A percentile compares a stretch with the other conserved stretches of the same genome.
phyloP scores from a whole-genome alignment of 2,329 filamentous ascomycete species.

The Aspergillus novofumigatus region DNA sequence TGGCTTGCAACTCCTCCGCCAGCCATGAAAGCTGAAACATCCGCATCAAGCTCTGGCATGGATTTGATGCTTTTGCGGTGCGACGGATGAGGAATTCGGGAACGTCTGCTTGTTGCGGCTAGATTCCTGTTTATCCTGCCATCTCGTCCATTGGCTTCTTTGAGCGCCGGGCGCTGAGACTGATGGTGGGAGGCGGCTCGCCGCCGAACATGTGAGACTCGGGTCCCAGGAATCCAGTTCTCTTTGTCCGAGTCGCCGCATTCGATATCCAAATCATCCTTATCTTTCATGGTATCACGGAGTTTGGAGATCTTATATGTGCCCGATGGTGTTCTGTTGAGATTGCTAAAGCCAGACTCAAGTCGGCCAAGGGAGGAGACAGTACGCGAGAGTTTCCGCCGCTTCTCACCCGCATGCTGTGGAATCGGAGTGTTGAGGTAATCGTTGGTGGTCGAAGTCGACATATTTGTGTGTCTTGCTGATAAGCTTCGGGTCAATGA shows the following conservation, averaged over 20 bases:
- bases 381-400: slow-evolving; percentile 58
- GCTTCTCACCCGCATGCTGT: slow-evolving; percentile 47
- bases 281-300: slow-evolving; percentile 25
- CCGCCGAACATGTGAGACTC: slow-evolving; percentile 37
- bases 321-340: slow-evolving; percentile 33
- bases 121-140: slow-evolving; percentile 22
- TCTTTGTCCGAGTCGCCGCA: slow-evolving; percentile 87
- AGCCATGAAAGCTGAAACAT: slow-evolving; percentile 73
- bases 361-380: slow-evolving; percentile 61
- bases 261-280: slow-evolving; percentile 42
- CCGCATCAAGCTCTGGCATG: slow-evolving; percentile 50
- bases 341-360: slow-evolving; percentile 42
- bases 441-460: slow-evolving; percentile 34
- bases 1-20: slow-evolving; percentile 56
- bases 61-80: slow-evolving; percentile 31
- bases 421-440: slow-evolving; percentile 50
- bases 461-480: slow-evolving; percentile 51
- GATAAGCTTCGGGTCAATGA: slow-evolving; percentile 46
- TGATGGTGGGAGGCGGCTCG: slow-evolving; percentile 25
- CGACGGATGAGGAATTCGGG: slow-evolving; percentile 19
- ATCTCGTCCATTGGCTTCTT: slow-evolving; percentile 35
- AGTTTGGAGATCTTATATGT: slow-evolving; percentile 25
- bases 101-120: slow-evolving; percentile 23
- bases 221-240: slow-evolving; percentile 66
- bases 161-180: slow-evolving; percentile 40